Evolutionary conservation across 2,329 filamentous ascomycete genomes (phyloP), one percentile per base, ranked within the genome.

Genomic region (Leptosphaerulina australis): DNA sequence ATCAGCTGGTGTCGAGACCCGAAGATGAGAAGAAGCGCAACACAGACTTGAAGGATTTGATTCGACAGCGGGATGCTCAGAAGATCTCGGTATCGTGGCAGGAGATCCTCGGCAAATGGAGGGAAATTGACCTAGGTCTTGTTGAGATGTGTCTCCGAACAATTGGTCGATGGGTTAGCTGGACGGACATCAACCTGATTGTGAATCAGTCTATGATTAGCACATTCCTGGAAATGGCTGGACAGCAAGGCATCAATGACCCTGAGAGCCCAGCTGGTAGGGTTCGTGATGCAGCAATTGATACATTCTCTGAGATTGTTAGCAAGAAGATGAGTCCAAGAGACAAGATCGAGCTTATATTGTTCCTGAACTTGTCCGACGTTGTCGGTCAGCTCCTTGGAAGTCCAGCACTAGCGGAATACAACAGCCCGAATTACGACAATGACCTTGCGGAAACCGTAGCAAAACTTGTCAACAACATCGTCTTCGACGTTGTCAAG

Each of bases 131-230:
- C 66, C 80, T 85, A 49, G 84, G 88, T 60, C 82, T 97, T 50
- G 82, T 96, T 33, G 91, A 97, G 72, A 86, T 95, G 81, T 92
- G 90, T 63, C 81, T 99, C 44, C 91, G 88, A 74, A 88, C 91
- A n/a, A 85, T 99, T 59, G 91, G 91, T 28, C 94, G 93, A 72
- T 99, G 94, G 93, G 91, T 96, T 53, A 95, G 91, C 81, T 99
- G 94, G 94, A 96, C 95, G 67, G 94, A 97, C 69, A 97, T 99
- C 64, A 89, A 88, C 40, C 80, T 99, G 49, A 86, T 99, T 34
- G 90, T 99, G 64, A 96, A 95, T 73, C 67, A 74, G 44, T 59
- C 87, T 44, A 94, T 96, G 82, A 84, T 97, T 65, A 86, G 83
- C 68, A 82, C 91, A 38, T 81, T 99, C 51, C 87, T 97, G 66